Conservation (phyloP, 2,329 filamentous ascomycete genomes). For the Cladophialophora chaetospira region DNA sequence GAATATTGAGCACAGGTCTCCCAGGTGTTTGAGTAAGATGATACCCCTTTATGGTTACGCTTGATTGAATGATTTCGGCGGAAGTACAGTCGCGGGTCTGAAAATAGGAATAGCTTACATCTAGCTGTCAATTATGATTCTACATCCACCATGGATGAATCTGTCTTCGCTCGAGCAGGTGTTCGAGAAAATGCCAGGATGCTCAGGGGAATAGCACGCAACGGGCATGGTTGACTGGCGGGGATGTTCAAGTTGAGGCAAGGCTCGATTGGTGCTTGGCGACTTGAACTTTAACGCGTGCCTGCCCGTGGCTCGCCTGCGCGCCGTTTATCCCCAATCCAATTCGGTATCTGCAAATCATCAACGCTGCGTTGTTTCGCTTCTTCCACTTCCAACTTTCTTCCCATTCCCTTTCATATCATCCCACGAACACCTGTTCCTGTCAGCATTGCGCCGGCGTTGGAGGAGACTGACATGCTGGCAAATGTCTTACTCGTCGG, state of each 20-base stretch:
- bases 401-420: neutral
- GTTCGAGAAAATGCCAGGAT: neutral
- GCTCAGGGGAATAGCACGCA: neutral
- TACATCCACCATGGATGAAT: too few relatives aligned
- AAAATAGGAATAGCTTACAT: neutral
- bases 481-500: conserved; percentile 19
- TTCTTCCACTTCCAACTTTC: neutral
- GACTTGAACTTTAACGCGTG: too few relatives aligned
- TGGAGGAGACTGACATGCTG: conserved; percentile 19
- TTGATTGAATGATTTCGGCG: neutral
- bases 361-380: conserved; percentile 4
- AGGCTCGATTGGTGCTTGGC: too few relatives aligned
- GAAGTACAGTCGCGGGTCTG: neutral
- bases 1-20: neutral
- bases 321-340: too few relatives aligned
- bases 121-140: neutral
- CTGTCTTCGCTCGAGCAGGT: conserved; percentile 11
- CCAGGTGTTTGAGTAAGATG: neutral
- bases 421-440: neutral
- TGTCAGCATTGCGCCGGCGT: conserved; percentile 32
- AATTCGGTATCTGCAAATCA: conserved; percentile 4
- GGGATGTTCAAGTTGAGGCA: too few relatives aligned
- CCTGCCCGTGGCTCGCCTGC: too few relatives aligned
- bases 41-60: conserved; percentile 6
- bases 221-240: too few relatives aligned